Base-by-base conservation (phyloP, 192 early-diverging fungal species). In the Rhizophagus prolifer region DNA sequence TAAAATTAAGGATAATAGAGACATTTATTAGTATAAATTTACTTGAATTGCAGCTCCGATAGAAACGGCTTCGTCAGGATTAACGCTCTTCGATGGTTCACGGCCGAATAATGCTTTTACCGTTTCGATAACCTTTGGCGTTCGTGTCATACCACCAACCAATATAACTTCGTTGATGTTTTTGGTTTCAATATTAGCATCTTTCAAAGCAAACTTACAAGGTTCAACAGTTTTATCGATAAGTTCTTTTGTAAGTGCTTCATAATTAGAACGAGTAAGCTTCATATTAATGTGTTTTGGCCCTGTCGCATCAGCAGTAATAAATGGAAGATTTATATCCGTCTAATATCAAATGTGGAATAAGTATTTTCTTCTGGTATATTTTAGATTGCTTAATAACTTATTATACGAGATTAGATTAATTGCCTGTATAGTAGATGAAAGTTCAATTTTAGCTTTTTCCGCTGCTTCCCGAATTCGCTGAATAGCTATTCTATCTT, bases 361-460 rank as follows among this genome's bases (percentile, higher is more conserved):
- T 19, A 65, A 23, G n/a, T 41, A 25, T 25, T 44, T 44, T 4
- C 9, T 31, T 69, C 16, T 25, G 47, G 3, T 12, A 25, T 76
- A 21, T 30, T 6, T 58, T 34, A 25, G 58, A 25, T 36, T 2
- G 21, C 19, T 34, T 14, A 65, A 3, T 0, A 16, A 38, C 7
- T 38, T 38, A 3, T 3, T 31, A 38, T 5, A 5, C 7, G 28
- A 1, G n/a, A 30, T 54, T 28, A 36, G 8, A 16, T 7, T 28
- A 31, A 23, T 59, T 76, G 28, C 74, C 31, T 76, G 92, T 26
- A 95, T 82, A 61, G 95, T 95, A 79, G 94, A 93, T 50, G 97
- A 99, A 50, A 99, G 88, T 85, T 98, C 97, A 79, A 96, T 97
- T 92, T 99, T 99, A 79, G 96, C 97, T 87, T 99, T 99, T 82